Percentiles rank a stretch among this genome's conserved stretches.
phyloP scores from a whole-genome alignment of 2,329 filamentous ascomycete species.

The Beauveria pseudobassiana region DNA sequence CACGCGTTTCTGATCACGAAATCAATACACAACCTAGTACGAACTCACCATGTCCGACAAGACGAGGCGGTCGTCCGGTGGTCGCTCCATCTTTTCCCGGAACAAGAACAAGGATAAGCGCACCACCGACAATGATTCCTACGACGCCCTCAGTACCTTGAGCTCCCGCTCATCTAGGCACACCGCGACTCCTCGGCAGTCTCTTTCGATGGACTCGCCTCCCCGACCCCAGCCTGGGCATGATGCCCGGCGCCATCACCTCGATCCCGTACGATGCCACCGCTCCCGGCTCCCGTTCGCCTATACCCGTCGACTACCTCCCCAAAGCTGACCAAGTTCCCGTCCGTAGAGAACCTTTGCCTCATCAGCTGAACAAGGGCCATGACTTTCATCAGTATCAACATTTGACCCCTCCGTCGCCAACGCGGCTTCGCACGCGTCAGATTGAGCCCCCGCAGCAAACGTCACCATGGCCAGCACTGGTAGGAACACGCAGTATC shows the following conservation, averaged over 20 bases:
- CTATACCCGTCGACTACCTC: conserved; percentile 66
- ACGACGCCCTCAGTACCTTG: conserved; percentile 52
- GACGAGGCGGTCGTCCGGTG: conserved; percentile 68
- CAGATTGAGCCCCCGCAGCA: conserved; percentile 40
- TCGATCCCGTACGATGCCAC: conserved; percentile 80
- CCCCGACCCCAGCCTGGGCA: conserved; percentile 60
- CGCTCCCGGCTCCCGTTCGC: conserved; percentile 56
- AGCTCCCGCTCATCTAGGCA: conserved; percentile 69
- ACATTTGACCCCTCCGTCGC: conserved; percentile 52
- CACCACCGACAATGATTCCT: conserved; percentile 53
- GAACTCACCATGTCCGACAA: conserved; percentile 59
- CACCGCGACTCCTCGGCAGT: conserved; percentile 64
- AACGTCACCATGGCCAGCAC: conserved; percentile 67
- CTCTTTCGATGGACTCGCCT: conserved; percentile 61
- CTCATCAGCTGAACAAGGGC: conserved; percentile 77
- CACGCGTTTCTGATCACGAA: conserved; percentile 21
- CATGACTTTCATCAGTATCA: conserved; percentile 84
- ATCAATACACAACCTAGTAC: neutral
- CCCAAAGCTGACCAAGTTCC: conserved; percentile 58
- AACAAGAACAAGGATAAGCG: conserved; percentile 71
- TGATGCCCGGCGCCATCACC: conserved; percentile 75
- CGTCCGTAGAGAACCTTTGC: conserved; percentile 62
- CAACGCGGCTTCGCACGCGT: conserved; percentile 44
- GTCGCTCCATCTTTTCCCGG: conserved; percentile 80
- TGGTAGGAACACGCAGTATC: conserved; percentile 65